Base-by-base conservation (phyloP, 352 stramenopile species). In the Phytophthora cactorum region DNA sequence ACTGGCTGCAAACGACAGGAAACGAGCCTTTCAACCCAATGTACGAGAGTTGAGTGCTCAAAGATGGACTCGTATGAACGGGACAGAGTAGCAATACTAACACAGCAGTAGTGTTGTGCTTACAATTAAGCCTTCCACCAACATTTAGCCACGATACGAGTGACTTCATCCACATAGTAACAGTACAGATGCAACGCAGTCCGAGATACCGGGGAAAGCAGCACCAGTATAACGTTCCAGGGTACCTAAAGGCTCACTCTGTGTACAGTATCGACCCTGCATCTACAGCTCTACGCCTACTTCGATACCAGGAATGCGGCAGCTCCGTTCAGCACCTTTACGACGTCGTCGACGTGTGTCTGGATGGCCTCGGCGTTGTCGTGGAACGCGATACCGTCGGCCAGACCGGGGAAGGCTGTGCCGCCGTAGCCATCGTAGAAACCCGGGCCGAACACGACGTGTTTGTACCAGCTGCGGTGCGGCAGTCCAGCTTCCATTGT, bases 1-100 rank as follows among this genome's bases (percentile, higher is more conserved):
- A 99, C 70, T 99, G 96, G 96, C 81, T 99, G 28, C 96, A 99
- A 75, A 97, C 92, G 62, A 88, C 89, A 15, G 79, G 75, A 8
- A 81, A 82, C 34, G 74, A 76, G 61, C 79, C 82, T 0, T 92
- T 92, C 59, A 76, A 82, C 55, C 69, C 80, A 28, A 84, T 92
- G 67, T 92, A 88, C 60, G 77, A 88, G 63, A 67, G 54, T 34
- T 77, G 34, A 77, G 32, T 45, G 50, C 7, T 4, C 29, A 34
- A 34, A 4, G 29, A 34, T 0, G 7, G 29, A 34, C 29, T 34
- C 29, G 22, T 22, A 22, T 22, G 22, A 22, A 22, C 22, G 22
- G 22, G 22, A 22, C 22, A 22, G 22, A 22, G 22, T 22, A 22
- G 22, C 22, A 22, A 22, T 22, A 22, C 22, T 22, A 22, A 22